A percentile compares a stretch with the other conserved stretches of the same genome.
phyloP scores from a whole-genome alignment of 306 rosid species.

The Sicyos baderoa region DNA sequence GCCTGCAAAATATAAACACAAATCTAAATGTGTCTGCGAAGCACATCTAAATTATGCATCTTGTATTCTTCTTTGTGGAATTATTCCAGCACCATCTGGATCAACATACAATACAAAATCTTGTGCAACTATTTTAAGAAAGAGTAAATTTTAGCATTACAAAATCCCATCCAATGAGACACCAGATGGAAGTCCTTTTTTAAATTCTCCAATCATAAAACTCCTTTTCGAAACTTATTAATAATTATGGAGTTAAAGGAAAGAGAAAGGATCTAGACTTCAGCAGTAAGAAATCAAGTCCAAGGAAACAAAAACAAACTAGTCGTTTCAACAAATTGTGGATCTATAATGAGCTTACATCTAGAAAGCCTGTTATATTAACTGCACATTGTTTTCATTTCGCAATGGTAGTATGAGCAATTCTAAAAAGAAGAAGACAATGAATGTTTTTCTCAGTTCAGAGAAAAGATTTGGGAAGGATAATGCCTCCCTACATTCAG shows the following conservation, averaged over 20 bases:
- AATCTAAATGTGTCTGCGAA: conserved; percentile 1
- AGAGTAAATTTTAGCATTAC: background rate
- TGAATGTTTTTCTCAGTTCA: background rate
- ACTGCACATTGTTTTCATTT: background rate
- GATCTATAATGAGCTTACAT: background rate
- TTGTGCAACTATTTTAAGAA: background rate
- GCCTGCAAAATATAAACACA: conserved; percentile 51
- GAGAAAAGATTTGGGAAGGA: background rate
- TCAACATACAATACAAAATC: background rate
- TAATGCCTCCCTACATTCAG: background rate
- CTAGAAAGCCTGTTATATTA: background rate
- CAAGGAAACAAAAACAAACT: background rate
- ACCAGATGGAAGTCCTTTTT: background rate
- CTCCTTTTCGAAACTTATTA: background rate
- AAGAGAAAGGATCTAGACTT: background rate
- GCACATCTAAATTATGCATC: conserved; percentile 3
- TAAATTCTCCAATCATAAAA: too few species aligned
- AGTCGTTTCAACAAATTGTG: background rate
- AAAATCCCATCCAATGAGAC: conserved; percentile 1
- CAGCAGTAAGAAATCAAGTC: background rate
- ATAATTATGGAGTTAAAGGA: background rate
- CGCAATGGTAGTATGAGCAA: background rate
- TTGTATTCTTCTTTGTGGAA: background rate
- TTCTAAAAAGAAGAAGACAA: background rate
- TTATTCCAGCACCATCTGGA: background rate